Base-by-base conservation (phyloP, 768 basidiomycete species). In the Tricholoma hemisulphureum region DNA sequence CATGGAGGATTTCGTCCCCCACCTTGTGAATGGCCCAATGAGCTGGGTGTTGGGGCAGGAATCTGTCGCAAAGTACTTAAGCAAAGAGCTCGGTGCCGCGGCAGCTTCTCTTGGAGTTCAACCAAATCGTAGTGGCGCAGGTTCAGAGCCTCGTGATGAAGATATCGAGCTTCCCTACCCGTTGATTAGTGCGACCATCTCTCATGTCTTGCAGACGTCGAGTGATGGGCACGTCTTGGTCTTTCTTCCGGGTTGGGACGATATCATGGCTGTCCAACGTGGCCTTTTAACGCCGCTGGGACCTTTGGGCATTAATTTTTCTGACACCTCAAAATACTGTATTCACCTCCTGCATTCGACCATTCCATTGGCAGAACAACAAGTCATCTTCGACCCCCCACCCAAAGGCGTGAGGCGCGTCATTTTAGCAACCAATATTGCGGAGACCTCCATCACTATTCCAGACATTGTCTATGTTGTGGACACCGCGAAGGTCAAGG, bases 401-500 rank as follows among this genome's bases (percentile, higher is more conserved):
- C 80, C 86, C 0, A 59, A 68, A 2, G 93, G 93, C 9, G 80
- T 93, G 18, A 87, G 95, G 55, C 85, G 95, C 23, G 80, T 98
- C 66, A 96, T 98, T 63, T 79, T 98, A 49, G 84, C 95, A 4
- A 98, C 95, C 35, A 97, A 97, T 69, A 94, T 97, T 45, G 95
- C 95, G 11, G 95, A 98, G 73, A 95, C 95, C 3, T 95, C 93
- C 4, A 81, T 97, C 63, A 98, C 95, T 4, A 96, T 98, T 63
- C 94, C 94, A 1, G 92, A 96, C 62, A 92, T 97, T 23, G 92
- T 96, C 9, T 95, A 92, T 65, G 95, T 98, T 28, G 86, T 98
- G 43, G 96, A 98, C 66, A 83, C 90, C 0, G 95, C 84, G 16
- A 87, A 88, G 65, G 81, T 94, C 66, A 97, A 97, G 73, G 91